These are phyloP conservation scores for Eucalyptus curtisii DNA, from an alignment of 345 rosid genomes.

Conservation along the genomic window DNA sequence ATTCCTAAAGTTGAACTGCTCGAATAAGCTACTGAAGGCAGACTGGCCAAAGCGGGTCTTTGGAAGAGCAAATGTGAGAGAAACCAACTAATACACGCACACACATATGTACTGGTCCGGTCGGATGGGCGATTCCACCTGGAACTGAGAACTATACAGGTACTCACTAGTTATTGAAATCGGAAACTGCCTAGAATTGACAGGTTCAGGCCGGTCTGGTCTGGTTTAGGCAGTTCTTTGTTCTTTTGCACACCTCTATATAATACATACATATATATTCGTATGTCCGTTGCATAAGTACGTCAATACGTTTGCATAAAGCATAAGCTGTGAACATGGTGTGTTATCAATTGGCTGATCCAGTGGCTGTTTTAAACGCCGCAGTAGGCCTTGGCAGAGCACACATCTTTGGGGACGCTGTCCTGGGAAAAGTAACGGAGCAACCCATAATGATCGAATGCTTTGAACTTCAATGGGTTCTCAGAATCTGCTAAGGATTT, in stretches of 20 bases:
- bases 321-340: background rate
- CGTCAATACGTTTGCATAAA: background rate
- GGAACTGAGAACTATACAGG: too few relatives aligned
- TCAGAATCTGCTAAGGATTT: conserved; percentile 5
- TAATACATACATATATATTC: background rate
- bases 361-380: background rate
- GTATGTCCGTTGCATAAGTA: background rate
- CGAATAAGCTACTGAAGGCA: background rate
- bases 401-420: conserved; percentile 3
- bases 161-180: too few relatives aligned
- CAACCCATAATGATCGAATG: background rate
- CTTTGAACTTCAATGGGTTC: conserved; percentile 1
- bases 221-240: too few relatives aligned
- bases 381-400: conserved; percentile 15
- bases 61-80: background rate
- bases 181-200: too few relatives aligned
- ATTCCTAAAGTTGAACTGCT: background rate
- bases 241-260: too few relatives aligned
- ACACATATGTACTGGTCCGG: too few relatives aligned
- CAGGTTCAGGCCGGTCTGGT: fast-evolving
- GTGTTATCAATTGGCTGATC: background rate
- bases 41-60: background rate
- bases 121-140: too few relatives aligned
- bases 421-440: conserved; percentile 8
- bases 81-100: background rate